Percentiles rank a stretch among this genome's conserved stretches.
Evolutionary conservation across 108 stramenopile species (phyloP).

Genomic region (Cyclotella cryptica): DNA sequence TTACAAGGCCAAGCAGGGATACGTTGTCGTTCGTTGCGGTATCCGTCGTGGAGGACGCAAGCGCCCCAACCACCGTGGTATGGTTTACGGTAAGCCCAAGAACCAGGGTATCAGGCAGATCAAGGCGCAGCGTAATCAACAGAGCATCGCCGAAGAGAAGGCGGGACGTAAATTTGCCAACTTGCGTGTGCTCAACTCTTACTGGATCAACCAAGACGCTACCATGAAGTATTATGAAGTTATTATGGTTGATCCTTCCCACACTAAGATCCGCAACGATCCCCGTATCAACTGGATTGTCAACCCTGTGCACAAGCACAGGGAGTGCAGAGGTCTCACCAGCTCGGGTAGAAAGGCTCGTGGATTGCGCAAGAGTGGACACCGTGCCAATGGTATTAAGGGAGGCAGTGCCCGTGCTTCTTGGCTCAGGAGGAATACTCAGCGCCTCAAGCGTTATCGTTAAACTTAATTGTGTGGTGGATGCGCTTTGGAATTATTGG

Average conservation of each 20-base stretch:
- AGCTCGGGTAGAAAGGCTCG: conserved; percentile 97
- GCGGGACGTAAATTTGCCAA: conserved; percentile 96
- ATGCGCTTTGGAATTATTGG: not conserved
- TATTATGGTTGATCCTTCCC: conserved; percentile 97
- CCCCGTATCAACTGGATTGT: conserved; percentile 99
- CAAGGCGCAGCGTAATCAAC: conserved; percentile 98
- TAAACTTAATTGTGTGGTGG: conserved; percentile 39
- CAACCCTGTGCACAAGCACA: conserved; percentile 99
- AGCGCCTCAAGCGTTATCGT: conserved; percentile 98
- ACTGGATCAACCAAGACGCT: conserved; percentile 99
- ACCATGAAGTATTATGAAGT: conserved; percentile 99
- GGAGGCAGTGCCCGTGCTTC: conserved; percentile 94
- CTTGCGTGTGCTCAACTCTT: conserved; percentile 99
- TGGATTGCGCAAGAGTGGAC: conserved; percentile 98
- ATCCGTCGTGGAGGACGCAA: conserved; percentile 99
- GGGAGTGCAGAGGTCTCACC: conserved; percentile 99
- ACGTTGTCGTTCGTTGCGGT: conserved; percentile 97
- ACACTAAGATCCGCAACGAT: conserved; percentile 97
- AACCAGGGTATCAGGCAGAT: conserved; percentile 99
- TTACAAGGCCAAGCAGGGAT: conserved; percentile 99
- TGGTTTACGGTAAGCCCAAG: conserved; percentile 99
- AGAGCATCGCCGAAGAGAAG: conserved; percentile 98
- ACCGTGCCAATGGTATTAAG: conserved; percentile 98
- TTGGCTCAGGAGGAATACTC: conserved; percentile 97
- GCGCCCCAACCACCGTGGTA: conserved; percentile 99